Base-by-base conservation (phyloP, 1,139 yeast species). In the Candida glucosophila region DNA sequence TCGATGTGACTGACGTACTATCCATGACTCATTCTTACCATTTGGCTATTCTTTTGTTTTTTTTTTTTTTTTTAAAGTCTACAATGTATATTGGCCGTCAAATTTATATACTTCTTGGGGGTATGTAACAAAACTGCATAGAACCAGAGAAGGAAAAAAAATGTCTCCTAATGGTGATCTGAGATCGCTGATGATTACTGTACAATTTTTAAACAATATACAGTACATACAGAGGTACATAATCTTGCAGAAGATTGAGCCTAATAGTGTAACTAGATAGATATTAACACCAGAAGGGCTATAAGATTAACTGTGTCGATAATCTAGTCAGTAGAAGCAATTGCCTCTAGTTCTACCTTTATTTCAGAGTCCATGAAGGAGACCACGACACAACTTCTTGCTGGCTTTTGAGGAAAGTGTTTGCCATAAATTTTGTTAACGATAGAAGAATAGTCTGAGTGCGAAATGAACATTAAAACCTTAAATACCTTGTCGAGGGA, bases 351-450 rank as follows among this genome's bases (percentile, higher is more conserved):
- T 28, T 56, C 62, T 11, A 53, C 54, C 36, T 55, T 55, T 29
- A 56, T 47, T 13, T 49, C 31, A 6, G 59, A 49, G 28, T 56
- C 59, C 59, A 55, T 56, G 34, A 56, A 56, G 3, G 49, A 51
- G 15, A 39, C 61, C 34, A 68, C 57, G 15, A 71, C 63, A 42
- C 77, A 70, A 27, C 72, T 61, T 49, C 79, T 57, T 15, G 73
- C 69, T n/a, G 79, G 79, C 41, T 58, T 58, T 27, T 58, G 57
- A 3, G 56, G 50, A 44, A 72, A 67, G 42, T 62, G 53, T 36
- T 58, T 51, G 14, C 54, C 59, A 43, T 71, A 72, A 20, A 71
- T 58, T 29, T 55, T 47, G 44, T 70, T 72, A 41, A 73, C 58
- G 17, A 44, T 51, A 12, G 59, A 47, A 19, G 67, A 58, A 43